phyloP scores from a whole-genome alignment of 2,329 filamentous ascomycete species.

The Penicillium sp. region DNA sequence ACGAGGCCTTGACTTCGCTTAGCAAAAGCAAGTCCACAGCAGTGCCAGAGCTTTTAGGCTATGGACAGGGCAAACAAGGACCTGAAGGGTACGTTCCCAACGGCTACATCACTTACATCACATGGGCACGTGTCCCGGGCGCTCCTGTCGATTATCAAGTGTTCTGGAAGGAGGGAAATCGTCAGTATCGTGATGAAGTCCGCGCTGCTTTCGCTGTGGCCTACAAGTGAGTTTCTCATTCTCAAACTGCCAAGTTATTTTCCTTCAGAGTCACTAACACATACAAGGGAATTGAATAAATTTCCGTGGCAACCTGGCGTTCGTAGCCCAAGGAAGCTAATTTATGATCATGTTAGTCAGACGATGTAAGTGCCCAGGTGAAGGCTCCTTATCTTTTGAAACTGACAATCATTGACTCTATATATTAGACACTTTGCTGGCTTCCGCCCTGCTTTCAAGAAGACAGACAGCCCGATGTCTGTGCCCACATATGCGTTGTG shows the following conservation, averaged over 20 bases:
- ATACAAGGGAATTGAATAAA: too few species aligned
- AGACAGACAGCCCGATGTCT: too few species aligned
- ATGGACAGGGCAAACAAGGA: not conserved
- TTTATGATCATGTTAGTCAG: too few species aligned
- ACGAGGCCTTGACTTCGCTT: not conserved
- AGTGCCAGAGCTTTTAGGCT: conserved; percentile 1
- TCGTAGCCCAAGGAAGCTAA: too few species aligned
- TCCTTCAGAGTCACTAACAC: too few species aligned
- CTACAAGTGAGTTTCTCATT: not conserved
- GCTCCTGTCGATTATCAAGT: not conserved
- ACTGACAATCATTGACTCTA: too few species aligned
- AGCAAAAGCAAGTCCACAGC: not conserved
- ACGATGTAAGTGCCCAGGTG: too few species aligned
- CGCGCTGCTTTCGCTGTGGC: not conserved
- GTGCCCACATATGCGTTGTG: too few species aligned
- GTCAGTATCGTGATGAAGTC: not conserved
- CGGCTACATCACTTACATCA: conserved; percentile 1
- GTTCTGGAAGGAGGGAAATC: not conserved
- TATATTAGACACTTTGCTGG: too few species aligned
- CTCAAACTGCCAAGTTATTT: not conserved
- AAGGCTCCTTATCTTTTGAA: too few species aligned
- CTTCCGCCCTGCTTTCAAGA: too few species aligned
- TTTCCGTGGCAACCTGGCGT: too few species aligned
- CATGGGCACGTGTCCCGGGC: conserved; percentile 1
- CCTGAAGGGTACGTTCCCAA: not conserved